Evolutionary conservation across 768 basidiomycete species (phyloP).

Genomic region (Suillus decipiens): DNA sequence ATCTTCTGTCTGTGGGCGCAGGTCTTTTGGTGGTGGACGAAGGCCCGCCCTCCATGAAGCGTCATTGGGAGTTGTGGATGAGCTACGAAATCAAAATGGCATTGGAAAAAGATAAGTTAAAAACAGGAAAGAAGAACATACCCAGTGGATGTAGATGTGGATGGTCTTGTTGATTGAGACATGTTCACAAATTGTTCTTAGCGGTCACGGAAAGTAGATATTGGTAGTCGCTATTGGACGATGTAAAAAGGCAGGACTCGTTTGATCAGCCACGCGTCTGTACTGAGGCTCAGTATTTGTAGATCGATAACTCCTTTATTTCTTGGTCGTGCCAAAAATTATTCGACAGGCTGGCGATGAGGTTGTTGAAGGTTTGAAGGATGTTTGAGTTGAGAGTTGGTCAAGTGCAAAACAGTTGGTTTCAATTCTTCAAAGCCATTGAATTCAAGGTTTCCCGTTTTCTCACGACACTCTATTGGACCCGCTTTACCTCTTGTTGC

Average conservation of each 20-base stretch:
- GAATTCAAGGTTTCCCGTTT: slow-evolving; percentile 29
- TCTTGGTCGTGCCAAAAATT: slow-evolving; percentile 16
- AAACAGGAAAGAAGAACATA: slow-evolving; percentile 8
- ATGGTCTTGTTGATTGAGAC: slow-evolving; percentile 35
- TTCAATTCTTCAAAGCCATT: slow-evolving; percentile 16
- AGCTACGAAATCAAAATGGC: slow-evolving; percentile 16
- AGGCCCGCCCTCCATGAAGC: slow-evolving; percentile 74
- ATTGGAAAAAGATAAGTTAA: slow-evolving; percentile 6
- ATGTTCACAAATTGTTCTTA: slow-evolving; percentile 22
- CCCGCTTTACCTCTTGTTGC: slow-evolving; percentile 2
- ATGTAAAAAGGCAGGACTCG: slow-evolving; percentile 15
- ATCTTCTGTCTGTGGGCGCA: slow-evolving; percentile 95
- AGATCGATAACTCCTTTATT: slow-evolving; percentile 16
- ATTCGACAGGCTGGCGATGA: slow-evolving; percentile 17
- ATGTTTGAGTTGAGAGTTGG: slow-evolving; percentile 33
- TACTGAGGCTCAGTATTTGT: slow-evolving; percentile 17
- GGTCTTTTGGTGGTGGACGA: slow-evolving; percentile 86
- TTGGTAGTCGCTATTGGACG: slow-evolving; percentile 12
- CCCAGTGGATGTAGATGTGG: slow-evolving; percentile 31
- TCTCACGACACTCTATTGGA: slow-evolving; percentile 25
- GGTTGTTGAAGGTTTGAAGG: slow-evolving; percentile 16
- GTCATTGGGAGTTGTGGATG: slow-evolving; percentile 31
- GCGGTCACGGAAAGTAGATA: slow-evolving; percentile 15
- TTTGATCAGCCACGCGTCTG: slow-evolving; percentile 27
- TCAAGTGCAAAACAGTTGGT: slow-evolving; percentile 23